Base-by-base conservation (phyloP, 257 asterid species). In the Primulina tabacum region DNA sequence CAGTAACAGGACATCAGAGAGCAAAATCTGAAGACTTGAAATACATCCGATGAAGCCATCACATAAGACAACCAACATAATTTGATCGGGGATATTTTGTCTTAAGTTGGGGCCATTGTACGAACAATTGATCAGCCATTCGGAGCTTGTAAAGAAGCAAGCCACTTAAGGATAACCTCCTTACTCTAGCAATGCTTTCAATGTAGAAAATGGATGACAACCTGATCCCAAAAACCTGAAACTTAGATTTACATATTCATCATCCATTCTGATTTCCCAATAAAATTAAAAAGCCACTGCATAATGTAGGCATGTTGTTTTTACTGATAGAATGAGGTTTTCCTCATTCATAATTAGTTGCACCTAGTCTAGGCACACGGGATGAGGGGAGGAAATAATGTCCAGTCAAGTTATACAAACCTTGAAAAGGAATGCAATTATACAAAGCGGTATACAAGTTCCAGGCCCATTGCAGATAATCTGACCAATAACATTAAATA, bases 401-500 rank as follows among this genome's bases (percentile, higher is more conserved):
- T 16, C 1, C 11, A 72, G 16, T 40, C n/a, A 35, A 70, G 72
- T 50, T 17, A 7, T 64, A 55, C 88, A 74, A 55, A 92, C 97
- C 97, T 93, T 90, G 79, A 90, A 87, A 67, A 84, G 6, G 72
- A 89, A 87, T 37, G 95, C 90, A 64, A 89, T 89, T 40, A 61
- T 83, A 73, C 96, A 89, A 20, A 93, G 83, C 0, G 96, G 98
- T 68, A 90, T 73, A 74, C 98, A 90, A 6, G 98, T 93, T 67
- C 98, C 98, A 67, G 98, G 98, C 28, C 98, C 97, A 74, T 90
- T 93, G 84, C 97, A 90, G 57, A 90, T 77, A 76, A 90, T 86
- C 97, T 92, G 87, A 67, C 69, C 43, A 68, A 68, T 24, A 52
- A 68, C 68, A 2, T 70, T 47, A 34, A 11, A 69, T 17, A 47